Percentiles rank a stretch among this genome's conserved stretches.
phyloP scores from a whole-genome alignment of 2,329 filamentous ascomycete genomes.

The Xylariaceae sp. region DNA sequence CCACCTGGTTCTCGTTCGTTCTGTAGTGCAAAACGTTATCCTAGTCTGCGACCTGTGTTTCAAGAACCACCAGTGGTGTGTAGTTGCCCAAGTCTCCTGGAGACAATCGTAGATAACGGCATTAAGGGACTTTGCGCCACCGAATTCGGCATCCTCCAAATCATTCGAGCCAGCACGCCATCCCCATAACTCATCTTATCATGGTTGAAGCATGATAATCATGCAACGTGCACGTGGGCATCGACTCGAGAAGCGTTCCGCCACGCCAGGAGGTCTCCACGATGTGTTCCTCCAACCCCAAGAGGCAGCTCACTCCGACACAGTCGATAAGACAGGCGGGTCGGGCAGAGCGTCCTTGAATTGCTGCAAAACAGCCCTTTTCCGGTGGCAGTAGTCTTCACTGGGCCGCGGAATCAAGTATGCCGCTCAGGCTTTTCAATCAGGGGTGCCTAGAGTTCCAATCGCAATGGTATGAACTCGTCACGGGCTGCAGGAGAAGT shows the following conservation, averaged over 20 bases:
- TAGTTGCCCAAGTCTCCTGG: neutral
- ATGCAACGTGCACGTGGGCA: conserved; percentile 8
- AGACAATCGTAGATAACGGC: neutral
- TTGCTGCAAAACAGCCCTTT: neutral
- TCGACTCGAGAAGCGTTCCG: neutral
- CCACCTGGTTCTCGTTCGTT: neutral
- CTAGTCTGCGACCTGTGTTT: neutral
- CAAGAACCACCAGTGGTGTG: neutral
- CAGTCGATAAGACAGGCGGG: neutral
- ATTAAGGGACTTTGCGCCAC: neutral
- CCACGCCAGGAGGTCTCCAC: neutral
- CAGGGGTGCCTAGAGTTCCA: neutral
- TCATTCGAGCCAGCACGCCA: neutral
- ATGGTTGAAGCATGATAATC: neutral
- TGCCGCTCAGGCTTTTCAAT: neutral
- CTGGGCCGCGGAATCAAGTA: neutral
- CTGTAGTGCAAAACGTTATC: neutral
- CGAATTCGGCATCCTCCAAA: neutral
- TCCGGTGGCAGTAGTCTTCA: neutral
- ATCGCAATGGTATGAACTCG: neutral
- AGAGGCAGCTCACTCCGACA: neutral
- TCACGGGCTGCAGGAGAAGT: neutral
- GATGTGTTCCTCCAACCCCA: neutral
- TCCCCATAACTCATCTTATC: neutral
- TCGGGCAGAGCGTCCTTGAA: neutral